These are phyloP conservation scores for Pseudogymnoascus sp. DNA, from an alignment of 2,329 filamentous ascomycete species.

Conservation along the genomic window DNA sequence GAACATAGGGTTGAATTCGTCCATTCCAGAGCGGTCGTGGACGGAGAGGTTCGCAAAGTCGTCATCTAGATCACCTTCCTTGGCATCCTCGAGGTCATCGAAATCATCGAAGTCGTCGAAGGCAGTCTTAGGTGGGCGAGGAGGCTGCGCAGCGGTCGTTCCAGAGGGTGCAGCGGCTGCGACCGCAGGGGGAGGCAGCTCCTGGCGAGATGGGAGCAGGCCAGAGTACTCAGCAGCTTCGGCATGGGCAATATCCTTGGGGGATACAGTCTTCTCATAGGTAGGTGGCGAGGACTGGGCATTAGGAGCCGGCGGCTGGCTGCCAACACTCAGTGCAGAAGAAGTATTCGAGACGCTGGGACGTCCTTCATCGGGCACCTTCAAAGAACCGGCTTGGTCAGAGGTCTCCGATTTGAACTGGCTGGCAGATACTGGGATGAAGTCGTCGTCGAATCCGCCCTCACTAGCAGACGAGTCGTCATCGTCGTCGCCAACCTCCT, in stretches of 20 bases:
- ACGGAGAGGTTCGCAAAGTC: slow-evolving; percentile 68
- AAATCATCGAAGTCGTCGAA: slow-evolving; percentile 77
- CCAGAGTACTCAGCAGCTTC: slow-evolving; percentile 44
- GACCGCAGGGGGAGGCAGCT: slow-evolving; percentile 34
- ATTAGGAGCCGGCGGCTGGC: slow-evolving; percentile 42
- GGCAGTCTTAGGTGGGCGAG: slow-evolving; percentile 39
- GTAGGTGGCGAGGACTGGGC: slow-evolving; percentile 52
- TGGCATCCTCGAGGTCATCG: slow-evolving; percentile 75
- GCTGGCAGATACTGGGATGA: slow-evolving; percentile 52
- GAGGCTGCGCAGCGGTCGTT: slow-evolving; percentile 25
- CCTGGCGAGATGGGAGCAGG: slow-evolving; percentile 46
- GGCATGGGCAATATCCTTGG: slow-evolving; percentile 41
- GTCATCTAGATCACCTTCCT: slow-evolving; percentile 71
- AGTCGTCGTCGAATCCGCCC: slow-evolving; percentile 87
- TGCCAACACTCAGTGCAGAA: slow-evolving; percentile 16
- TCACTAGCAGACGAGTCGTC: slow-evolving; percentile 60
- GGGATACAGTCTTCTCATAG: slow-evolving; percentile 40
- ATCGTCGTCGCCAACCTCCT: slow-evolving; percentile 73
- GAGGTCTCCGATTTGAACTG: slow-evolving; percentile 24
- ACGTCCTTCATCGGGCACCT: not conserved
- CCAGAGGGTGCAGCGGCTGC: slow-evolving; percentile 17
- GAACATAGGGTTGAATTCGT: slow-evolving; percentile 77
- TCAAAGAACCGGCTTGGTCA: slow-evolving; percentile 17
- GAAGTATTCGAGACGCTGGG: not conserved
- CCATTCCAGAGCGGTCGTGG: slow-evolving; percentile 53